Percentiles rank a stretch among this genome's conserved stretches.
These are phyloP conservation scores for Phytopythium cucurbitacearum DNA, from an alignment of 352 stramenopile genomes.

Conservation along the genomic window DNA sequence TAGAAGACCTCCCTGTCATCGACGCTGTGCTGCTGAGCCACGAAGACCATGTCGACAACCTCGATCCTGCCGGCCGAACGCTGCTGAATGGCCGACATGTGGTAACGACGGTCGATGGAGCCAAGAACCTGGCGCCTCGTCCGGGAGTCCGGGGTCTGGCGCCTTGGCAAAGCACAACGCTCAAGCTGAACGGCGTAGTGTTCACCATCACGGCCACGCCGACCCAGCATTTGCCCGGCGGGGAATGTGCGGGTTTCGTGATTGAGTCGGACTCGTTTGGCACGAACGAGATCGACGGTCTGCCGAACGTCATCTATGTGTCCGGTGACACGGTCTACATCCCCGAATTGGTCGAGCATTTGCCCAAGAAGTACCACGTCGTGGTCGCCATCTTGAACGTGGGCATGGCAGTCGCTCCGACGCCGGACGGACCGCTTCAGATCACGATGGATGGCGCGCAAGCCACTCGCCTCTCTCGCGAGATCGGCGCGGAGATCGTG, in stretches of 20 bases:
- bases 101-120: slow-evolving; percentile 30
- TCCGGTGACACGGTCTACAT: slow-evolving; percentile 36
- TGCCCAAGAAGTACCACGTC: slow-evolving; percentile 26
- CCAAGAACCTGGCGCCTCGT: slow-evolving; percentile 33
- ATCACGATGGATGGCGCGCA: slow-evolving; percentile 29
- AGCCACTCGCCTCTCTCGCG: slow-evolving; percentile 15
- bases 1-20: slow-evolving; percentile 25
- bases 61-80: slow-evolving; percentile 24
- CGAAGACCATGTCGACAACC: slow-evolving; percentile 37
- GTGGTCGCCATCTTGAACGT: slow-evolving; percentile 33
- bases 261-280: slow-evolving; percentile 29
- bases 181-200: slow-evolving; percentile 21
- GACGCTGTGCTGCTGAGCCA: slow-evolving; percentile 31
- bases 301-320: slow-evolving; percentile 33
- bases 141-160: slow-evolving; percentile 26
- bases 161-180: slow-evolving; percentile 21
- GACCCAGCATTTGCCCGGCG: slow-evolving; percentile 25
- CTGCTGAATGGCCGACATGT: slow-evolving; percentile 37
- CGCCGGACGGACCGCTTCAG: slow-evolving; percentile 10
- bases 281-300: slow-evolving; percentile 13
- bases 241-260: slow-evolving; percentile 32
- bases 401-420: slow-evolving; percentile 14
- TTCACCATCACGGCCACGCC: slow-evolving; percentile 42
- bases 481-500: slow-evolving; percentile 23
- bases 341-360: slow-evolving; percentile 14